These are phyloP conservation scores for Boletus reticulatus DNA, from an alignment of 768 basidiomycete species.

Conservation along the genomic window DNA sequence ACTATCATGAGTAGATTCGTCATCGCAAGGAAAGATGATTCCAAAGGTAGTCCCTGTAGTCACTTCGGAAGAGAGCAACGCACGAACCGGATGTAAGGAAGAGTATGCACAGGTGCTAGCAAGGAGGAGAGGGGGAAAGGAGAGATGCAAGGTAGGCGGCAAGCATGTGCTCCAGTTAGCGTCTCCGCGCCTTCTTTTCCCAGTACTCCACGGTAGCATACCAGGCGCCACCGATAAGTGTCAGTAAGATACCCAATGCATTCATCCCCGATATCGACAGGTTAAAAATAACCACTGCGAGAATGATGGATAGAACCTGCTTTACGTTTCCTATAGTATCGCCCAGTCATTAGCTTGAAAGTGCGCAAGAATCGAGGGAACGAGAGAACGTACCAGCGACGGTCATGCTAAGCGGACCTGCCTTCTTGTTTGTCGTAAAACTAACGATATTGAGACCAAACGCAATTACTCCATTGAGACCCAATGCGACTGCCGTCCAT, in stretches of 20 bases:
- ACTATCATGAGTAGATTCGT: neutral
- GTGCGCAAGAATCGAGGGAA: constrained; percentile 3
- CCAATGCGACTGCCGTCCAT: constrained; percentile 50
- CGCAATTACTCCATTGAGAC: constrained; percentile 82
- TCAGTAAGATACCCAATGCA: constrained; percentile 77
- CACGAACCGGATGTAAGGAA: neutral
- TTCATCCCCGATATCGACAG: constrained; percentile 79
- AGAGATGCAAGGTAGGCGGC: neutral
- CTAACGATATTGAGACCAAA: constrained; percentile 92
- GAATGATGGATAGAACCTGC: constrained; percentile 86
- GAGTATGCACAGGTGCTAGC: neutral
- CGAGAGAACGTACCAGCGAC: constrained; percentile 64
- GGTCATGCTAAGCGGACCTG: constrained; percentile 87
- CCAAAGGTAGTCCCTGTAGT: neutral
- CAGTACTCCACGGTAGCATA: constrained; percentile 67
- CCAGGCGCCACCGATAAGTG: constrained; percentile 82
- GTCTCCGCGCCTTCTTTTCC: constrained; percentile 39
- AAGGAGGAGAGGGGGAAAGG: neutral
- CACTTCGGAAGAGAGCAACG: neutral
- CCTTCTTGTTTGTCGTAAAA: constrained; percentile 93
- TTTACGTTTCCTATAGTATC: constrained; percentile 73
- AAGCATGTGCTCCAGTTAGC: neutral
- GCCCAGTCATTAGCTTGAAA: neutral
- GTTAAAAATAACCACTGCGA: constrained; percentile 82
- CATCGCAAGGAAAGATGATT: neutral